Base-by-base conservation (phyloP, 306 rosid species). In the Cucumis cinereus region DNA sequence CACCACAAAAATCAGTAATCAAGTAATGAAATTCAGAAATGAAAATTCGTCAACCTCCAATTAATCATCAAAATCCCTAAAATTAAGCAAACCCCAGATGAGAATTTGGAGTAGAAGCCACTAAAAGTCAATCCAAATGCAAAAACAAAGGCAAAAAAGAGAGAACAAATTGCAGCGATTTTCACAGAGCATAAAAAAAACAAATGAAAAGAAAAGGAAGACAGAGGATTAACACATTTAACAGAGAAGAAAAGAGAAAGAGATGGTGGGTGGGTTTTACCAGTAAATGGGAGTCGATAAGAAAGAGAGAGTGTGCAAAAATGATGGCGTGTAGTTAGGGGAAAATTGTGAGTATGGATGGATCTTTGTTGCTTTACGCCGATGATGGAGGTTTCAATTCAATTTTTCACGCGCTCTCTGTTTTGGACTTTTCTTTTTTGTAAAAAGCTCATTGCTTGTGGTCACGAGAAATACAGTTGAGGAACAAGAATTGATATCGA, bases 321-420 rank as follows among this genome's bases (percentile, higher is more conserved):
- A 81, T 79, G 85, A 83, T 86, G 89, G 79, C 75, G 83, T 74
- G 47, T 77, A 71, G 82, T 79, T 22, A 10, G 82, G 91, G 91
- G 70, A 56, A 84, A 82, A 87, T 50, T 50, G 55, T 50, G 55
- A 50, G 20, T 0, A 8, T 16, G 55, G 8, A 50, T 16, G 55
- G 8, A 50, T 16, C 0, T 17, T 17, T 6, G 74, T 47, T 45
- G 74, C 74, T 69, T 69, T 69, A 69, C 56, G 74, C 57, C 74
- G 76, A 53, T 24, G 16, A 14, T 69, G 40, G 73, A 75, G 55
- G 55, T 16, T 50, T 50, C 55, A 50, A 50, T 77, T 68, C 26
- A 30, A n/a, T 57, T 66, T 47, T 50, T 74, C 53, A 74, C 75
- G 76, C 76, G 59, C 60, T 30, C 76, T 47, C 75, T 26, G 38